Percentiles rank a stretch among this genome's conserved stretches.
phyloP scores from a whole-genome alignment of 495 filamentous ascomycete species.

The Tuber borchii region DNA sequence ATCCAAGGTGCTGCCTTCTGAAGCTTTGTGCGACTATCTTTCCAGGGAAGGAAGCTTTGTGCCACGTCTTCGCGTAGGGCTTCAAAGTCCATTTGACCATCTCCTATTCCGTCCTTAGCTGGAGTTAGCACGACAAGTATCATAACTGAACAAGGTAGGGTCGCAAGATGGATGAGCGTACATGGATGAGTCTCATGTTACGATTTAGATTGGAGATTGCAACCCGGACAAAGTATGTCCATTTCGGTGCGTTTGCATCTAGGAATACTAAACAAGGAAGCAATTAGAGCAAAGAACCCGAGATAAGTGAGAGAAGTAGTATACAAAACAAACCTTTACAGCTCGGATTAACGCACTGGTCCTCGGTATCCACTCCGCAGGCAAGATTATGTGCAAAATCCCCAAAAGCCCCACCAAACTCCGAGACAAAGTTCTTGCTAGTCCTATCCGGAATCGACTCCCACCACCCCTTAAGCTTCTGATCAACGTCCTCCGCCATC shows the following conservation, averaged over 20 bases:
- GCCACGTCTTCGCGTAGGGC: background rate
- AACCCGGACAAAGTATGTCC: background rate
- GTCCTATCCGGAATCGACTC: background rate
- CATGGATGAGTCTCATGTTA: background rate
- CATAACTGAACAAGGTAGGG: background rate
- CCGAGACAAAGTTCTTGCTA: background rate
- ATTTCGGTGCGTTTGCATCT: background rate
- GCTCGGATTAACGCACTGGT: background rate
- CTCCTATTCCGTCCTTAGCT: background rate
- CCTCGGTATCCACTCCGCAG: background rate
- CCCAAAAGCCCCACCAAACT: background rate
- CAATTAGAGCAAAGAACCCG: background rate
- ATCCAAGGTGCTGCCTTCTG: background rate
- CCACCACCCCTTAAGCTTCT: background rate
- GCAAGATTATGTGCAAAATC: background rate
- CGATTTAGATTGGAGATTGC: slow-evolving; percentile 1
- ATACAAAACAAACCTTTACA: background rate
- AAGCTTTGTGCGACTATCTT: background rate
- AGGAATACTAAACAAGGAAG: background rate
- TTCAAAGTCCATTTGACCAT: background rate
- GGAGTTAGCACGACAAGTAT: background rate
- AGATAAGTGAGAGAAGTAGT: background rate
- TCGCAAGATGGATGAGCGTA: background rate
- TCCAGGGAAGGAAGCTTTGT: background rate
- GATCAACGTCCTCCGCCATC: background rate